Percentiles rank a stretch among this genome's conserved stretches.
phyloP scores from a whole-genome alignment of 108 stramenopile species.

The Stephanodiscus minutulus region DNA sequence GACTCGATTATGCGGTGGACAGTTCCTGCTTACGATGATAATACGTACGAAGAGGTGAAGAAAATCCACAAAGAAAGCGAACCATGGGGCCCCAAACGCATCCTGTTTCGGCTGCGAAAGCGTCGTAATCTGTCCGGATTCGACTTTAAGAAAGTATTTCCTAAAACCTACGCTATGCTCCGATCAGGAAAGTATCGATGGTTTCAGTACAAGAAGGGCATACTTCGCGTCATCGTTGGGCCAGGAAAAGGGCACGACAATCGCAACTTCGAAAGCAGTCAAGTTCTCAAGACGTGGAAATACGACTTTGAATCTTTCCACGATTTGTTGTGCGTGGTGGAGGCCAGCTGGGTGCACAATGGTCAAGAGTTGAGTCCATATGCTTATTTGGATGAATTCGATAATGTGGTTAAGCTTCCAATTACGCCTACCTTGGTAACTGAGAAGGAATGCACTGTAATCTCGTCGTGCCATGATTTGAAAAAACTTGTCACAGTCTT shows the following conservation, averaged over 20 bases:
- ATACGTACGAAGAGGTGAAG: constrained; percentile 8
- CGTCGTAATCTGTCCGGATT: constrained; percentile 19
- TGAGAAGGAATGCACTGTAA: constrained; percentile 17
- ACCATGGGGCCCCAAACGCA: constrained; percentile 13
- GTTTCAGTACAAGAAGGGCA: constrained; percentile 37
- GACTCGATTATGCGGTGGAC: constrained; percentile 32
- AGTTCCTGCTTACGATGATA: constrained; percentile 15
- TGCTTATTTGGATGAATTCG: constrained; percentile 18
- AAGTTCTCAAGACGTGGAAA: constrained; percentile 41
- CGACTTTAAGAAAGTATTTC: constrained; percentile 38
- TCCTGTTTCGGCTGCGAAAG: constrained; percentile 23
- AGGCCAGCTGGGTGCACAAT: constrained; percentile 47
- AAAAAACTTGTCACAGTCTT: constrained; percentile 42
- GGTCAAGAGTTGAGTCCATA: constrained; percentile 26
- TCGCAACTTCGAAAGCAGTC: constrained; percentile 15
- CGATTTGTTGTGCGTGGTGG: constrained; percentile 42
- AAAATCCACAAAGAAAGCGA: background rate
- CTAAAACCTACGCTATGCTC: constrained; percentile 42
- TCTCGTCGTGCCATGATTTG: constrained; percentile 7
- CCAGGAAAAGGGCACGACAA: constrained; percentile 23
- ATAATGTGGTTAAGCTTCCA: constrained; percentile 24
- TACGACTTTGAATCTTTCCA: constrained; percentile 43
- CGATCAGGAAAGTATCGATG: constrained; percentile 36
- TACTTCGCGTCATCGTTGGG: constrained; percentile 39
- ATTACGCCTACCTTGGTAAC: constrained; percentile 22